Percentiles rank a stretch among this genome's conserved stretches.
Conservation (phyloP, 371 early-diverging fungal species). For the Homolaphlyctis polyrhiza region DNA sequence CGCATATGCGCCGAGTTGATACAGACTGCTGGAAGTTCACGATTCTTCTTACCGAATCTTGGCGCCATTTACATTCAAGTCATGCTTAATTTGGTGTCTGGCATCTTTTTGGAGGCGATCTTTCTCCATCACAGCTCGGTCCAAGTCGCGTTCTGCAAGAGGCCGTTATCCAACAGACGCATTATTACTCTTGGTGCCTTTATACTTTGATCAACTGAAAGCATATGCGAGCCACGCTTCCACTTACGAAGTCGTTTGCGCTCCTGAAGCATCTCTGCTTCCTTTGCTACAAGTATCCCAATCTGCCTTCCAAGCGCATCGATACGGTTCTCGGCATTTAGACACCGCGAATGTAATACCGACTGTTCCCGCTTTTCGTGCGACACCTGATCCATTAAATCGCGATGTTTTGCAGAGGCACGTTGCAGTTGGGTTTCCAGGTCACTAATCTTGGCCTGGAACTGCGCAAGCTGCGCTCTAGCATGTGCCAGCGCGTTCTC, state of each 20-base stretch:
- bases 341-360: conserved; percentile 9
- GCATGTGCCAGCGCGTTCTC: conserved; percentile 15
- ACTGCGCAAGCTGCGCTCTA: conserved; percentile 10
- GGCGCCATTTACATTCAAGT: background rate
- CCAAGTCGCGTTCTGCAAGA: conserved; percentile 26
- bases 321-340: conserved; percentile 16
- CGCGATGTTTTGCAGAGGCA: conserved; percentile 6
- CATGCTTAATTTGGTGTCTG: background rate
- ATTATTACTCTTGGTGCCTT: background rate
- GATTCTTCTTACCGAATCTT: background rate
- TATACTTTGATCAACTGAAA: background rate
- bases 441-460: conserved; percentile 13
- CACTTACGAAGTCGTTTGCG: conserved; percentile 30
- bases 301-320: conserved; percentile 17
- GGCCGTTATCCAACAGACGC: background rate
- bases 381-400: conserved; percentile 17
- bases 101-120: conserved; percentile 14
- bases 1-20: no score
- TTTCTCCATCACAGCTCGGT: conserved; percentile 21
- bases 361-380: conserved; percentile 23
- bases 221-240: background rate
- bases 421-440: conserved; percentile 14
- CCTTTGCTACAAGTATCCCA: conserved; percentile 14
- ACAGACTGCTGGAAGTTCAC: no score
- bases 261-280: conserved; percentile 24